A percentile compares a stretch with the other conserved stretches of the same genome.
Evolutionary conservation across 371 early-diverging fungal species (phyloP).

Genomic region (Zychaea mexicana): DNA sequence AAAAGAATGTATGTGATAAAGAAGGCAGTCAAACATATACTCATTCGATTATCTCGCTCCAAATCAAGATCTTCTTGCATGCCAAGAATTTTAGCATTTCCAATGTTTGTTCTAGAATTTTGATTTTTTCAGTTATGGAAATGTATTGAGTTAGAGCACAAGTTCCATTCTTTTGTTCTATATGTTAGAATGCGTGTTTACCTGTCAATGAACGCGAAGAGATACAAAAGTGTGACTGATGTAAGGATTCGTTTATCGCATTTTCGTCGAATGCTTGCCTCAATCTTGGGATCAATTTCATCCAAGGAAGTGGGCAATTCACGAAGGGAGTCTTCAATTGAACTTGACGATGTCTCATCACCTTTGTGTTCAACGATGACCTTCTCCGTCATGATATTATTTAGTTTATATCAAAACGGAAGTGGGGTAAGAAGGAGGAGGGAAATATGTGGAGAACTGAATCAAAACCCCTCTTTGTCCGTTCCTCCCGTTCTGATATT

Average conservation of each 20-base stretch:
- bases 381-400: background rate
- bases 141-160: no score
- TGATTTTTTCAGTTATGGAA: no score
- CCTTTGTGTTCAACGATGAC: background rate
- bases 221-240: slow-evolving; percentile 29
- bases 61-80: slow-evolving; percentile 31
- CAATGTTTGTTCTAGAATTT: slow-evolving; percentile 37
- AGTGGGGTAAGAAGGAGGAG: background rate
- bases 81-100: slow-evolving; percentile 45
- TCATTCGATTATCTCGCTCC: slow-evolving; percentile 23
- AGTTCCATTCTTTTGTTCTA: no score
- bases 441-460: background rate
- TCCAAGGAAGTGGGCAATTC: slow-evolving; percentile 4
- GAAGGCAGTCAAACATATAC: slow-evolving; percentile 17
- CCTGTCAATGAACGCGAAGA: slow-evolving; percentile 40
- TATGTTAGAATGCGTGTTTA: background rate
- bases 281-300: slow-evolving; percentile 20
- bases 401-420: background rate
- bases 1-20: slow-evolving; percentile 33
- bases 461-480: background rate
- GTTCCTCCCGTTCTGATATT: background rate
- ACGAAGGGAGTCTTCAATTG: background rate
- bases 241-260: slow-evolving; percentile 31
- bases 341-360: background rate
- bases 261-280: slow-evolving; percentile 30